phyloP scores from a whole-genome alignment of 345 rosid species.

The Eucalyptus grandis region DNA sequence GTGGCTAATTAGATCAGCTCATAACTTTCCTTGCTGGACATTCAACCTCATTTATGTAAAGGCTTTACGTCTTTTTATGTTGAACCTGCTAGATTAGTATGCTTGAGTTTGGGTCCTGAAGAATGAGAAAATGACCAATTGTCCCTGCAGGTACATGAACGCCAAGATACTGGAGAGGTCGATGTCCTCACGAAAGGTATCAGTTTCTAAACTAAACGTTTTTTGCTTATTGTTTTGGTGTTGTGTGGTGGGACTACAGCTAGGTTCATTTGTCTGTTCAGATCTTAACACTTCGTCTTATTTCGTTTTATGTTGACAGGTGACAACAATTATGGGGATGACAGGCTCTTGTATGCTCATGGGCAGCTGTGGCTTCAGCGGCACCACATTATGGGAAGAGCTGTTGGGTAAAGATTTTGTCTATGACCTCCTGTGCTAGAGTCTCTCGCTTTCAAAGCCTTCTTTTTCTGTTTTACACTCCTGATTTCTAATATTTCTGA shows the following conservation, averaged over 20 bases:
- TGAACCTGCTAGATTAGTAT: not conserved
- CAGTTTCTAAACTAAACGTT: not conserved
- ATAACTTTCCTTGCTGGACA: not conserved
- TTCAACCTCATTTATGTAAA: not conserved
- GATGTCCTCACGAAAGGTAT: constrained; percentile 96
- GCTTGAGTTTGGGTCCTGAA: not conserved
- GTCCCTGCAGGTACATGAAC: constrained; percentile 69
- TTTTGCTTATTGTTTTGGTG: not conserved
- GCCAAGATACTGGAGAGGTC: constrained; percentile 68
- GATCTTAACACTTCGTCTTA: not conserved
- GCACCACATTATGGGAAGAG: constrained; percentile 87
- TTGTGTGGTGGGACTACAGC: not conserved
- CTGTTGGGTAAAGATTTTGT: constrained; percentile 52
- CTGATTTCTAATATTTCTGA: not conserved
- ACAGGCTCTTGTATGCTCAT: constrained; percentile 74
- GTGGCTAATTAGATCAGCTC: not conserved
- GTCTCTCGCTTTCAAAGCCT: not conserved
- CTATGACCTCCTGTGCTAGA: not conserved
- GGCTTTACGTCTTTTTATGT: not conserved
- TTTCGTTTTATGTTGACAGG: constrained; percentile 9
- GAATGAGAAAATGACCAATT: not conserved
- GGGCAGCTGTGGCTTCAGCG: constrained; percentile 86
- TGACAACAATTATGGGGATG: constrained; percentile 78
- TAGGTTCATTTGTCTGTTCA: not conserved
- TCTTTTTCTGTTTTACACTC: not conserved